Percentiles rank a stretch among this genome's conserved stretches.
phyloP scores from a whole-genome alignment of 2,329 filamentous ascomycete genomes.

The Diaporthe eres region DNA sequence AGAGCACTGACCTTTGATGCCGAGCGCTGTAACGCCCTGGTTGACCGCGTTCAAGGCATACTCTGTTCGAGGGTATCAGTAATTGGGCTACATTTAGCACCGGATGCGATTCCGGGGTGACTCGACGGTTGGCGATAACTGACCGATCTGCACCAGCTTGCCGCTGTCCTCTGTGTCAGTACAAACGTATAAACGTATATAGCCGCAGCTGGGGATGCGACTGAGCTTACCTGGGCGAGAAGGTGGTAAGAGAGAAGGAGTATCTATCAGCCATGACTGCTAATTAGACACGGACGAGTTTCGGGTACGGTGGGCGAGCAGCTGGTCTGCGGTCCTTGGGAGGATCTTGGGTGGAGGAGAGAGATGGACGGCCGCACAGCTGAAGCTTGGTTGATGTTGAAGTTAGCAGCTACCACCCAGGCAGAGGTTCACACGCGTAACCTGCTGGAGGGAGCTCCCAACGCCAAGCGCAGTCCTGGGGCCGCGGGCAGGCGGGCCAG shows the following conservation, averaged over 20 bases:
- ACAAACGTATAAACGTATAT: constrained; percentile 41
- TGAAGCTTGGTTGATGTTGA: constrained; percentile 25
- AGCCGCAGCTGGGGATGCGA: constrained; percentile 27
- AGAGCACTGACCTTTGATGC: constrained; percentile 86
- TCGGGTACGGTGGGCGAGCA: not conserved
- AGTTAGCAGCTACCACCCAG: constrained; percentile 27
- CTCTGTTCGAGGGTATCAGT: constrained; percentile 69
- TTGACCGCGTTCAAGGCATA: constrained; percentile 99
- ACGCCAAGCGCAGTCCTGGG: constrained; percentile 19
- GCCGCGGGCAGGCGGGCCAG: constrained; percentile 11
- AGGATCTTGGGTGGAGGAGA: constrained; percentile 13
- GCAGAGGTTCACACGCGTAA: constrained; percentile 27
- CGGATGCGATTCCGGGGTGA: constrained; percentile 55
- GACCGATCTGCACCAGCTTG: constrained; percentile 98
- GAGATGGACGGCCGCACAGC: constrained; percentile 17
- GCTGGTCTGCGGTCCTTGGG: constrained; percentile 13
- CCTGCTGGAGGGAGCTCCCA: constrained; percentile 25
- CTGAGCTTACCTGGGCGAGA: constrained; percentile 92
- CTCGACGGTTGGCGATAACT: constrained; percentile 40
- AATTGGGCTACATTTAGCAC: constrained; percentile 26
- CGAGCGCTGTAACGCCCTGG: constrained; percentile 97
- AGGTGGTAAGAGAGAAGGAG: constrained; percentile 98
- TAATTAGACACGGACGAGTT: constrained; percentile 41
- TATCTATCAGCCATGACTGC: constrained; percentile 93
- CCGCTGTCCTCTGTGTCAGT: constrained; percentile 71